phyloP scores from a whole-genome alignment of 805 yeast genomes.

The Gaillardinia entomophila region DNA sequence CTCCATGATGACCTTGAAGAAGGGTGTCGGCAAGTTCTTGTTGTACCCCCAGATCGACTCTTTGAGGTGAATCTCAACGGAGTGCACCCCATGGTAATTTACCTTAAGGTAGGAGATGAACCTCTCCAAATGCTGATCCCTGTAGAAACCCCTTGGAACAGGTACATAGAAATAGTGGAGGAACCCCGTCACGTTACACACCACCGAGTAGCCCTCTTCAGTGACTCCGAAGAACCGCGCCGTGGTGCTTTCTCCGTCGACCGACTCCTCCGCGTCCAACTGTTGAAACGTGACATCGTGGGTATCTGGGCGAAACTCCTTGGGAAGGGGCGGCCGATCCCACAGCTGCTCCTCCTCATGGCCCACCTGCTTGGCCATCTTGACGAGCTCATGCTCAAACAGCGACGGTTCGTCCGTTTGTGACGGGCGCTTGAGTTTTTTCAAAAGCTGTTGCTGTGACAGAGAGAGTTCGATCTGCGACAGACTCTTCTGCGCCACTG shows the following conservation, averaged over 20 bases:
- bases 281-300: slow-evolving; percentile 77
- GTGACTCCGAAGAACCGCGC: slow-evolving; percentile 94
- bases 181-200: slow-evolving; percentile 87
- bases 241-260: slow-evolving; percentile 49
- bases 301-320: slow-evolving; percentile 40
- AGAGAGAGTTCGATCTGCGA: slow-evolving; percentile 18
- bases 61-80: slow-evolving; percentile 60
- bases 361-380: slow-evolving; percentile 21
- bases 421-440: slow-evolving; percentile 28
- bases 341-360: slow-evolving; percentile 35
- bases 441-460: slow-evolving; percentile 27
- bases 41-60: slow-evolving; percentile 94
- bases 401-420: slow-evolving; percentile 33
- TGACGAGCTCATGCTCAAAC: slow-evolving; percentile 34
- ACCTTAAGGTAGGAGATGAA: slow-evolving; percentile 42
- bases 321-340: slow-evolving; percentile 55
- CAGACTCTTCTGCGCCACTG: slow-evolving; percentile 15
- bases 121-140: slow-evolving; percentile 47
- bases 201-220: slow-evolving; percentile 75
- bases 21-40: slow-evolving; percentile 72
- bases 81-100: slow-evolving; percentile 53
- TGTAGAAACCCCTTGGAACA: slow-evolving; percentile 72
- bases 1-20: slow-evolving; percentile 64
- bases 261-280: slow-evolving; percentile 87
- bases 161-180: slow-evolving; percentile 88